phyloP scores from a whole-genome alignment of 352 stramenopile genomes.

The Stramenopiles sp. region DNA sequence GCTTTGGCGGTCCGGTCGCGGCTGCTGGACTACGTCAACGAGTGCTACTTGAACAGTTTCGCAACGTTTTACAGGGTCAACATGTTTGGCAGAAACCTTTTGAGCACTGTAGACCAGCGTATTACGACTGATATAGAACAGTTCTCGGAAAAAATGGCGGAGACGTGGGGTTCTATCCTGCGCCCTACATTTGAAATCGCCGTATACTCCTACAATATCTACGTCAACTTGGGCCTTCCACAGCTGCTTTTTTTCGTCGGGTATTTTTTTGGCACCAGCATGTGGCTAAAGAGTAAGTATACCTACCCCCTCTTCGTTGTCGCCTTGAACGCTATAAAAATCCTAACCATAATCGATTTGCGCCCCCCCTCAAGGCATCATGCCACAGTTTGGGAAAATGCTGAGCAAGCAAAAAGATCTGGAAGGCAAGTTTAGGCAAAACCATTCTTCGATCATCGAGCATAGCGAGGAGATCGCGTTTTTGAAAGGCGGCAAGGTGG shows the following conservation, averaged over 20 bases:
- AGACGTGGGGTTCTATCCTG: not conserved
- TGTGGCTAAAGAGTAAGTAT: not conserved
- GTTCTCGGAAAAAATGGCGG: not conserved
- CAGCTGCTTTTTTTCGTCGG: not conserved
- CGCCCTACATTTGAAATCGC: constrained; percentile 7
- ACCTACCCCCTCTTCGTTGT: no score
- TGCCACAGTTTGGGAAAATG: constrained; percentile 2
- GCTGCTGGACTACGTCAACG: not conserved
- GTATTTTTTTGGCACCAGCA: not conserved
- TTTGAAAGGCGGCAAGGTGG: not conserved
- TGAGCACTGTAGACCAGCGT: not conserved
- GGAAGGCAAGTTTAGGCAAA: constrained; percentile 1
- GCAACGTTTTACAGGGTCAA: constrained; percentile 8
- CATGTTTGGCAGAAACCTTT: not conserved
- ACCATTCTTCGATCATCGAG: not conserved
- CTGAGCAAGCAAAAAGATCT: not conserved
- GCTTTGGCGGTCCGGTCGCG: not conserved
- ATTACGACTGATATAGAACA: not conserved
- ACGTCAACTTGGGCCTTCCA: not conserved
- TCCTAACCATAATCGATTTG: no score
- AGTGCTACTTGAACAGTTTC: not conserved
- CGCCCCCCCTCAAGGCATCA: no score
- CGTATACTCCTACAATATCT: constrained; percentile 5
- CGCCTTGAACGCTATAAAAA: no score
- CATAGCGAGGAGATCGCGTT: constrained; percentile 5